Evolutionary conservation across 768 basidiomycete species (phyloP).

Genomic region (Auricularia sp.): DNA sequence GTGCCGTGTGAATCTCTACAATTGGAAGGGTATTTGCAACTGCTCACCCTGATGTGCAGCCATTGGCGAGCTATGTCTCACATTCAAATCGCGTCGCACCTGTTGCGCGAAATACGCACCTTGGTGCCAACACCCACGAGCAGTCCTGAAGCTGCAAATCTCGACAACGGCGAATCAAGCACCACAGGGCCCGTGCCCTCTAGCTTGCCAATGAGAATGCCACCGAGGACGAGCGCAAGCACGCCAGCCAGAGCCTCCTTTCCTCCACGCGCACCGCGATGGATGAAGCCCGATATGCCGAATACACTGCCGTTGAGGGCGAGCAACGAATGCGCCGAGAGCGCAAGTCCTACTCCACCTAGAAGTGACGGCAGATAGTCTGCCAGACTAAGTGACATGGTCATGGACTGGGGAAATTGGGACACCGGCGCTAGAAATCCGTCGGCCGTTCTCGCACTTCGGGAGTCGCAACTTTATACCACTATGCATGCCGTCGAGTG

Average conservation of each 20-base stretch:
- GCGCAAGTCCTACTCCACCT: constrained; percentile 42
- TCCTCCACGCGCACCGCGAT: constrained; percentile 37
- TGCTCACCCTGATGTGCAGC: constrained; percentile 54
- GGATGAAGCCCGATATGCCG: constrained; percentile 54
- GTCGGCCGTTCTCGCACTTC: too few relatives aligned
- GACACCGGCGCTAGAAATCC: not conserved
- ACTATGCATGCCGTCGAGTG: too few relatives aligned
- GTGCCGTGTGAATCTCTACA: not conserved
- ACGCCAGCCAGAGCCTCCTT: constrained; percentile 33
- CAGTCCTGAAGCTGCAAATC: constrained; percentile 38
- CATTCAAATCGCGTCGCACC: not conserved
- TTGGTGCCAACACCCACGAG: constrained; percentile 51
- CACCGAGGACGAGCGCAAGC: constrained; percentile 41
- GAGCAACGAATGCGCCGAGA: constrained; percentile 43
- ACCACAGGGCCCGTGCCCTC: constrained; percentile 27
- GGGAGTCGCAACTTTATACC: too few relatives aligned
- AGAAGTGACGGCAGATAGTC: constrained; percentile 41
- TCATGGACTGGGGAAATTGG: not conserved
- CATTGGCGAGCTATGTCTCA: constrained; percentile 35
- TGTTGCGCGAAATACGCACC: not conserved
- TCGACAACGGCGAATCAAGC: constrained; percentile 15
- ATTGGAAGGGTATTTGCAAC: not conserved
- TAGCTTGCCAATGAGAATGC: constrained; percentile 32
- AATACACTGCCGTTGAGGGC: constrained; percentile 47
- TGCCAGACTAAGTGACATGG: not conserved